These are phyloP conservation scores for Orbilia javanica DNA, from an alignment of 2,329 filamentous ascomycete genomes.

Conservation along the genomic window DNA sequence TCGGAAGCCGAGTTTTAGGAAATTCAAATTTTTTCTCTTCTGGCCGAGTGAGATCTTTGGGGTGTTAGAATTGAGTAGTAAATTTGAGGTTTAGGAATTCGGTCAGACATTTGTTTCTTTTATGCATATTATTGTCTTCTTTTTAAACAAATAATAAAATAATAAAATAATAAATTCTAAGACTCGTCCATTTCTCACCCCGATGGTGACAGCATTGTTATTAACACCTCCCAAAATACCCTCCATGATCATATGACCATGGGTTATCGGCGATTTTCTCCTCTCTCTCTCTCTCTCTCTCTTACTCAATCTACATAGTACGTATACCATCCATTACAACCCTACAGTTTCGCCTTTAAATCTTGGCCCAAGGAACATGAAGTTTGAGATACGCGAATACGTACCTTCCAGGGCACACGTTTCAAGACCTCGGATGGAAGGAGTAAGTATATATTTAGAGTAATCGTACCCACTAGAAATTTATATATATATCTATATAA, in stretches of 20 bases:
- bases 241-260: background rate
- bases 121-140: background rate
- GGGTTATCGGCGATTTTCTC: background rate
- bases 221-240: too few relatives aligned
- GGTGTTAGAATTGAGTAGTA: too few relatives aligned
- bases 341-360: background rate
- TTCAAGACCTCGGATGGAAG: background rate
- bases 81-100: conserved; percentile 7
- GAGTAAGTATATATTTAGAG: conserved; percentile 1
- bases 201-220: too few relatives aligned
- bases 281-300: too few relatives aligned
- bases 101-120: background rate
- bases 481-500: conserved; percentile 1
- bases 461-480: background rate
- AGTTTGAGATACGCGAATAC: conserved; percentile 11
- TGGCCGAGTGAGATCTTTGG: too few relatives aligned
- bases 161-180: background rate
- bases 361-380: background rate
- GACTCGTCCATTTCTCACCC: background rate
- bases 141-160: too few relatives aligned
- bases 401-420: background rate
- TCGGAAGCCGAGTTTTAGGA: conserved; percentile 3
- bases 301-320: too few relatives aligned
- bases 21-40: too few relatives aligned
- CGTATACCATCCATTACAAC: background rate